phyloP scores from a whole-genome alignment of 129 eudicot species.

The Erigeron canadensis region DNA sequence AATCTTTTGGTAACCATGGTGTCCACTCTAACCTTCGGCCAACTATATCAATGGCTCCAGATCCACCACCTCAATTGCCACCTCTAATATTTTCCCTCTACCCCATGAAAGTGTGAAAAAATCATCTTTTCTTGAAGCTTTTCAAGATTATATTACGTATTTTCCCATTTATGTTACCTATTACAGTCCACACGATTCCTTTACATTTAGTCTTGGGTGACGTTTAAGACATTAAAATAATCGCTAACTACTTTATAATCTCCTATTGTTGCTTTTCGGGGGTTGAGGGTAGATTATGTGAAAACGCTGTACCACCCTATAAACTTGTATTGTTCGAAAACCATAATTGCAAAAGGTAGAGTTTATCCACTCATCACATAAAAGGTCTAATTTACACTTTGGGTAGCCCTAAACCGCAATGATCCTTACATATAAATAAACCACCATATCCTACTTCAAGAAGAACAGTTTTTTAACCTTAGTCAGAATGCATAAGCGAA shows the following conservation, averaged over 20 bases:
- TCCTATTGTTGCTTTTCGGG: too few relatives aligned
- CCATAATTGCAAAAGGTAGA: background rate
- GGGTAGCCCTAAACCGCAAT: too few relatives aligned
- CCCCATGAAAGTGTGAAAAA: too few relatives aligned
- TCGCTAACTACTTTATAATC: too few relatives aligned
- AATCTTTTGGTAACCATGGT: too few relatives aligned
- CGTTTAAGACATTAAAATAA: background rate
- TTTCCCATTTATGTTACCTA: background rate
- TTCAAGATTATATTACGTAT: background rate
- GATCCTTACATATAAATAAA: background rate
- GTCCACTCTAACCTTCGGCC: too few relatives aligned
- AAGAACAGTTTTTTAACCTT: background rate
- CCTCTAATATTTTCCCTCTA: too few relatives aligned
- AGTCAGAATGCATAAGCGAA: background rate
- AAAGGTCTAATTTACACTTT: background rate
- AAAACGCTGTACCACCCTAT: too few relatives aligned
- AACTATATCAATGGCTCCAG: too few relatives aligned
- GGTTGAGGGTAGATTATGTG: too few relatives aligned
- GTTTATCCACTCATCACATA: background rate
- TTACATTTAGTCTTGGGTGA: constrained; percentile 6
- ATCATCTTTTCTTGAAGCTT: background rate
- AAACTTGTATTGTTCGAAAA: background rate
- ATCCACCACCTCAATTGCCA: too few relatives aligned
- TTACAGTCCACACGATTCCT: background rate
- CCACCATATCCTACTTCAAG: background rate